phyloP scores from a whole-genome alignment of 495 filamentous ascomycete genomes.

The Choiromyces venosus region DNA sequence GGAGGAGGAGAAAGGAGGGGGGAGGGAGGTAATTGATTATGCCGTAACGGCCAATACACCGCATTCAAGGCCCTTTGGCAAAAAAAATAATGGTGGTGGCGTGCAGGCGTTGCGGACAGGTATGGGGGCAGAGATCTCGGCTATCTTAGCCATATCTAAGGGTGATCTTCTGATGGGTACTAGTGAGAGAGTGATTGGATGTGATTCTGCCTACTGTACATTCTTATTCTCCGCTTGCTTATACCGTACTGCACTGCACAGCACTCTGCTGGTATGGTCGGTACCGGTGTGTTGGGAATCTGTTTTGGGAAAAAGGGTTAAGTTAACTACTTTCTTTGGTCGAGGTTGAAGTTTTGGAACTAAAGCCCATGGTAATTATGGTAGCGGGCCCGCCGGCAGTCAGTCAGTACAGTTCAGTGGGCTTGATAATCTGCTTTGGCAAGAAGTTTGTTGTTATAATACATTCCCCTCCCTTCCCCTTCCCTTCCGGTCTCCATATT shows the following conservation, averaged over 20 bases:
- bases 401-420: not conserved
- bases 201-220: not conserved
- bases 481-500: not conserved
- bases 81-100: not conserved
- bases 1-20: too few relatives aligned
- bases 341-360: not conserved
- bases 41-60: not conserved
- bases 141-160: not conserved
- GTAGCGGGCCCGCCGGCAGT: not conserved
- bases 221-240: too few relatives aligned
- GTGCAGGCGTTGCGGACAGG: not conserved
- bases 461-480: too few relatives aligned
- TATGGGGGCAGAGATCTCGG: not conserved
- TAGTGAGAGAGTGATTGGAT: not conserved
- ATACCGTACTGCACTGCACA: too few relatives aligned
- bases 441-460: too few relatives aligned
- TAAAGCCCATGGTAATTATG: not conserved
- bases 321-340: too few relatives aligned
- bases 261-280: too few relatives aligned
- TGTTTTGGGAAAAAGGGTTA: too few relatives aligned
- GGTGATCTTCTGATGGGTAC: not conserved
- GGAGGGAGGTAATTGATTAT: too few relatives aligned
- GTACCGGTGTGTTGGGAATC: not conserved
- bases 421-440: too few relatives aligned
- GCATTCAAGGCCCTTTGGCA: not conserved